Base-by-base conservation (phyloP, 208 protist genomes). In the Acanthamoeba rhysodes region DNA sequence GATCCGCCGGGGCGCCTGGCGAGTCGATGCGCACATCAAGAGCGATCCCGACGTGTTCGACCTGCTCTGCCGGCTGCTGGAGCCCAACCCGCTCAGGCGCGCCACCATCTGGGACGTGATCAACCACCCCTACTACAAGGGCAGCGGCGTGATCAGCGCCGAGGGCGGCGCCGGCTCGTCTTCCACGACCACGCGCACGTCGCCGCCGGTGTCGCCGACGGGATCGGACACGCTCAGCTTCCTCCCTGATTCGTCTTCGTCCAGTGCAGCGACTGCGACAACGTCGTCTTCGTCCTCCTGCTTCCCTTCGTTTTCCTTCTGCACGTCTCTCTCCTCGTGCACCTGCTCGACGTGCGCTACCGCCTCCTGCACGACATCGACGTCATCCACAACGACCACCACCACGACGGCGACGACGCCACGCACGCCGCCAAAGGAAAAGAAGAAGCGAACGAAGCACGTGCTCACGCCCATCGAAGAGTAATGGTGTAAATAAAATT, bases 21-120 rank as follows among this genome's bases (percentile, higher is more conserved):
- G 84, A 4, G 14, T 90, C 55, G 84, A 68, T 16, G 48, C 22
- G 50, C 22, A 37, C 9, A 55, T 90, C 55, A 90, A 90, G 84
- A 29, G 20, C 84, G 48, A 59, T 45, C 84, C 84, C 53, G 57
- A 90, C 41, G 53, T 68, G 34, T 70, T 70, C 29, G 84, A 90
- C 84, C 84, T 90, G 20, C 48, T 90, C 12, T 68, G 57, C 34
- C 48, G 57, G 3, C 84, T 90, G 29, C 84, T 90, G 27, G 57
- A 90, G 55, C 48, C 84, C 29, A 27, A 90, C 14, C 84, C 84
- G 18, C 84, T 90, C 24, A 12, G 55, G 29, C n/a, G 84, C 29
- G 84, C 84, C 29, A 90, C 84, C 20, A 90, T 90, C 55, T 90
- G 57, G 55, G 84, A 90, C 22, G 84, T 90, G 9, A 59, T 90